Base-by-base conservation (phyloP, 2,329 filamentous ascomycete genomes). In the Davidsoniella eucalypti region DNA sequence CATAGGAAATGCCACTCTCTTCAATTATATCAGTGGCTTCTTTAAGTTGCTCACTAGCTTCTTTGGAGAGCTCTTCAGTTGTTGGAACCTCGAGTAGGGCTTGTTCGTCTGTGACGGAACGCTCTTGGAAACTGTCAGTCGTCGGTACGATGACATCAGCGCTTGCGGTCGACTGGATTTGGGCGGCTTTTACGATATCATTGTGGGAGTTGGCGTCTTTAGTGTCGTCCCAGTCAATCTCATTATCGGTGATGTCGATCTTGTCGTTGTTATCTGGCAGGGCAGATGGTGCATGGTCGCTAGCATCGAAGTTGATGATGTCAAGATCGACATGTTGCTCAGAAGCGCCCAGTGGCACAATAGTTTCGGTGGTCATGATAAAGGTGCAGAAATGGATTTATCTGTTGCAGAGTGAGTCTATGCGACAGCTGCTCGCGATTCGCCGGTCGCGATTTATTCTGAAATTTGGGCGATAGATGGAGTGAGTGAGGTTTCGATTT, bases 241-340 rank as follows among this genome's bases (percentile, higher is more conserved):
- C 51, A 29, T 53, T 53, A 12, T 53, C 51, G 4, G 44, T 37
- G 2, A 26, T 16, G 33, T 51, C 23, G 10, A 18, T 41, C 29
- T 33, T 33, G 12, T 49, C 47, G 29, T 43, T n/a, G 17, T 36
- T 43, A 12, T 44, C 25, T 33, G 42, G 21, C n/a, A 29, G 45
- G 9, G 44, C 16, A 8, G 40, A 36, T 17, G 50, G 16, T 10
- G 25, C 39, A 14, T 36, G 43, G 41, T 58, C 65, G 47, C 60
- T 54, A 16, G 40, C 63, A 26, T 66, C 65, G 39, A 65, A 67
- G 51, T 64, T 61, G 46, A 67, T 64, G 21, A 65, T 54, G 50
- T 67, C 65, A 12, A 65, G 60, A 38, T 64, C 61, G 6, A 55
- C 52, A 21, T 55, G 57, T 4, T 46, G 50, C 18, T 58, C 59